These are phyloP conservation scores for Halophytophthora polymorphica DNA, from an alignment of 352 stramenopile genomes.

Conservation along the genomic window DNA sequence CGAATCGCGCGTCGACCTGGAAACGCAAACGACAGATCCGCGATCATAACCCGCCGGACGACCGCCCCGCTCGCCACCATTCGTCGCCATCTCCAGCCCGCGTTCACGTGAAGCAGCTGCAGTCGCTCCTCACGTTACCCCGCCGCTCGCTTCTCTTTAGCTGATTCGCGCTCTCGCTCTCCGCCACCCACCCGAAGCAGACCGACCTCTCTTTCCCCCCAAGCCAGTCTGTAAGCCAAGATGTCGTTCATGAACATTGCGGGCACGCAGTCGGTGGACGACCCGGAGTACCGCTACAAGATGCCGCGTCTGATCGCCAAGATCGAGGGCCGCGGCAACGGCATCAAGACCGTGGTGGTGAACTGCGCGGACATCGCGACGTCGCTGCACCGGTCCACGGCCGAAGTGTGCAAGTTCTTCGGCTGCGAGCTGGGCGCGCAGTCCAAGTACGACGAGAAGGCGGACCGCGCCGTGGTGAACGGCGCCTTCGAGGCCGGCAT, in stretches of 20 bases:
- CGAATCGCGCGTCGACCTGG: conserved; percentile 63
- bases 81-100: conserved; percentile 12
- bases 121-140: conserved; percentile 29
- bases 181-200: not conserved
- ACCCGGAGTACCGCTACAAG: conserved; percentile 98
- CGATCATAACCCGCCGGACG: conserved; percentile 36
- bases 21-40: conserved; percentile 74
- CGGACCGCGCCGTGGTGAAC: conserved; percentile 96
- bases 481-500: conserved; percentile 91
- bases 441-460: conserved; percentile 96
- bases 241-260: conserved; percentile 92
- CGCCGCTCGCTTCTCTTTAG: conserved; percentile 32
- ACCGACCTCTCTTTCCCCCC: not conserved
- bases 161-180: conserved; percentile 25
- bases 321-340: conserved; percentile 98
- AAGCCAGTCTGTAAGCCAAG: conserved; percentile 18
- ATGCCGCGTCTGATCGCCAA: conserved; percentile 97
- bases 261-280: conserved; percentile 88
- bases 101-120: conserved; percentile 26
- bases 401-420: conserved; percentile 99
- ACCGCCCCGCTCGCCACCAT: conserved; percentile 35
- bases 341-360: conserved; percentile 98
- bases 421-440: conserved; percentile 97
- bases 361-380: conserved; percentile 96
- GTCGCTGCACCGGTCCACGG: conserved; percentile 91